These are phyloP conservation scores for Scolecobasidium constrictum DNA, from an alignment of 2,329 filamentous ascomycete genomes.

Conservation along the genomic window DNA sequence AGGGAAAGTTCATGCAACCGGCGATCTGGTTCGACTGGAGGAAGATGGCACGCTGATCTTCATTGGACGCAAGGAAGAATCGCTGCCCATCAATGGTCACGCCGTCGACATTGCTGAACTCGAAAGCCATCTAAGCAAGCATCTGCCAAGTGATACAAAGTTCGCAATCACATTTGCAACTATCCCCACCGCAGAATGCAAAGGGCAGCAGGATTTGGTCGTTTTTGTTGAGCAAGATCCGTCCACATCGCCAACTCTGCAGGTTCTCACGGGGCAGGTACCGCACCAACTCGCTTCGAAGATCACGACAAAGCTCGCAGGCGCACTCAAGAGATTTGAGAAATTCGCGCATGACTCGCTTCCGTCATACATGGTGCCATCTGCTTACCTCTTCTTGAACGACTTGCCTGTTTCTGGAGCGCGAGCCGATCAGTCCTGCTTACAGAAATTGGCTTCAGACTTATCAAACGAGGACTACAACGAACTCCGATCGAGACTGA, in stretches of 20 bases:
- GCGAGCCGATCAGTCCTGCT: too few species aligned
- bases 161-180: slow-evolving; percentile 12
- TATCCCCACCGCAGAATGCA: background rate
- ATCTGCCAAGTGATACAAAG: slow-evolving; percentile 22
- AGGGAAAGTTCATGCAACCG: slow-evolving; percentile 13
- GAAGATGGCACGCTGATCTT: slow-evolving; percentile 18
- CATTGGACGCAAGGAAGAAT: slow-evolving; percentile 19
- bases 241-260: too few species aligned
- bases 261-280: too few species aligned
- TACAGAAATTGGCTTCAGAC: too few species aligned
- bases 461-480: too few species aligned
- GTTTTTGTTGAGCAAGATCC: slow-evolving; percentile 3
- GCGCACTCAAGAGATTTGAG: slow-evolving; percentile 29
- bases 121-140: slow-evolving; percentile 24
- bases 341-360: slow-evolving; percentile 31
- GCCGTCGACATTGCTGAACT: slow-evolving; percentile 29
- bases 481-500: too few species aligned
- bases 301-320: slow-evolving; percentile 21
- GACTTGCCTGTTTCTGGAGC: too few species aligned
- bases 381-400: slow-evolving; percentile 31
- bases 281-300: too few species aligned
- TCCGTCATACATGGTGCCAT: slow-evolving; percentile 38
- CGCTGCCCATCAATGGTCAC: slow-evolving; percentile 24
- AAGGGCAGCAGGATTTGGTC: background rate
- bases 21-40: slow-evolving; percentile 19